phyloP scores from a whole-genome alignment of 345 rosid genomes.

The Sapria himalayana region DNA sequence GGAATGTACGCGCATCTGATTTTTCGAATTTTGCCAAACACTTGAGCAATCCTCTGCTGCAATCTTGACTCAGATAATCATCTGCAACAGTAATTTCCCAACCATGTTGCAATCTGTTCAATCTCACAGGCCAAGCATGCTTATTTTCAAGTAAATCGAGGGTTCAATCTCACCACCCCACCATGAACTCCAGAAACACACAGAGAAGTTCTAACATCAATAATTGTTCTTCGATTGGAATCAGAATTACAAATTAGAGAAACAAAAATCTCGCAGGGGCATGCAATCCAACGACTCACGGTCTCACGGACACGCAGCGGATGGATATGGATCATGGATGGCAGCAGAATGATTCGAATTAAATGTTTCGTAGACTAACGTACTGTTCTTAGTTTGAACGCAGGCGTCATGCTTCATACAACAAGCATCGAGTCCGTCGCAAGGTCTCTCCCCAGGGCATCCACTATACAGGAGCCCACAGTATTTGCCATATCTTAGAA shows the following conservation, averaged over 20 bases:
- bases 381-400: constrained; percentile 59
- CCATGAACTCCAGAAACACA: not conserved
- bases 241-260: too few species aligned
- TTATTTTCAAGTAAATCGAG: too few species aligned
- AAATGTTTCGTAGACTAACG: not conserved
- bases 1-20: constrained; percentile 25
- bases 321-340: too few species aligned
- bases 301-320: too few species aligned
- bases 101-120: not conserved
- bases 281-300: too few species aligned
- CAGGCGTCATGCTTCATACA: constrained; percentile 94
- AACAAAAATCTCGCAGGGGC: too few species aligned
- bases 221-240: too few species aligned
- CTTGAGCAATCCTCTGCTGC: constrained; percentile 52
- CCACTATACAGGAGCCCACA: constrained; percentile 79
- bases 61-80: constrained; percentile 71
- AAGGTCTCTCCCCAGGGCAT: constrained; percentile 81
- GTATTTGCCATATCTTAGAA: constrained; percentile 79
- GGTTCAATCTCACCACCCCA: too few species aligned
- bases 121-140: too few species aligned
- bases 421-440: constrained; percentile 84
- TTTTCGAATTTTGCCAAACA: constrained; percentile 44
- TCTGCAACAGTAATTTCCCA: constrained; percentile 18
- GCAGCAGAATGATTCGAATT: too few species aligned
- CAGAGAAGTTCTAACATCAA: too few species aligned